Evolutionary conservation across 192 early-diverging fungal genomes (phyloP).

Genomic region (Umbelopsis isabellina): DNA sequence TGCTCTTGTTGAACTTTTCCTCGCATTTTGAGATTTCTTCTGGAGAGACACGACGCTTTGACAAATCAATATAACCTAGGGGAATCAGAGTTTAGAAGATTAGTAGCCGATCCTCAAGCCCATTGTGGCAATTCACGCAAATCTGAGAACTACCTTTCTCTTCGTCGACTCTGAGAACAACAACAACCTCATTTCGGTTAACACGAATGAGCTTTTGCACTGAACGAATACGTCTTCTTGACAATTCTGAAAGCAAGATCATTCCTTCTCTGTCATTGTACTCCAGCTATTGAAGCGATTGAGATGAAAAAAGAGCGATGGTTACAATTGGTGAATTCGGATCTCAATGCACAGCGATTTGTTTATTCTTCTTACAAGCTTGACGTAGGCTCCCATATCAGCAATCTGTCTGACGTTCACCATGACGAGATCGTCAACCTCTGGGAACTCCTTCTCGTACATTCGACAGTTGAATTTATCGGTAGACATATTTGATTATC

Average conservation of each 20-base stretch:
- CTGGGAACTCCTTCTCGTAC: constrained; percentile 93
- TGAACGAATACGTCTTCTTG: constrained; percentile 92
- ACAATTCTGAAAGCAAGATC: constrained; percentile 93
- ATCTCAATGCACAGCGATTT: too few species aligned
- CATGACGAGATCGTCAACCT: constrained; percentile 95
- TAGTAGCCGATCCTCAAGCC: background rate
- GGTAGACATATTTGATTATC: background rate
- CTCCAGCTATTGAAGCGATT: constrained; percentile 59
- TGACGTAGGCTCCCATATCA: constrained; percentile 96
- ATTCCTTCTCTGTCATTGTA: constrained; percentile 98
- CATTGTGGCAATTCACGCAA: too few species aligned
- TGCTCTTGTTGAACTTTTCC: constrained; percentile 93
- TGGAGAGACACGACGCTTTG: constrained; percentile 88
- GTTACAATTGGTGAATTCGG: too few species aligned
- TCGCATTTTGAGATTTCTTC: constrained; percentile 91
- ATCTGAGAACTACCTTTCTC: constrained; percentile 76
- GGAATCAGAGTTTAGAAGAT: background rate
- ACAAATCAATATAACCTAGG: constrained; percentile 95
- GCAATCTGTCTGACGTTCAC: constrained; percentile 95
- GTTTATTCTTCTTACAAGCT: constrained; percentile 56
- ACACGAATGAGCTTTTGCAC: constrained; percentile 95
- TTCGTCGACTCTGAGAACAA: constrained; percentile 93
- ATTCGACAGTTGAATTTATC: constrained; percentile 77
- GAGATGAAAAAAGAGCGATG: background rate
- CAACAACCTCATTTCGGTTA: constrained; percentile 90